A percentile compares a stretch with the other conserved stretches of the same genome.
phyloP scores from a whole-genome alignment of 768 basidiomycete species.

The Fomitopsis serialis region DNA sequence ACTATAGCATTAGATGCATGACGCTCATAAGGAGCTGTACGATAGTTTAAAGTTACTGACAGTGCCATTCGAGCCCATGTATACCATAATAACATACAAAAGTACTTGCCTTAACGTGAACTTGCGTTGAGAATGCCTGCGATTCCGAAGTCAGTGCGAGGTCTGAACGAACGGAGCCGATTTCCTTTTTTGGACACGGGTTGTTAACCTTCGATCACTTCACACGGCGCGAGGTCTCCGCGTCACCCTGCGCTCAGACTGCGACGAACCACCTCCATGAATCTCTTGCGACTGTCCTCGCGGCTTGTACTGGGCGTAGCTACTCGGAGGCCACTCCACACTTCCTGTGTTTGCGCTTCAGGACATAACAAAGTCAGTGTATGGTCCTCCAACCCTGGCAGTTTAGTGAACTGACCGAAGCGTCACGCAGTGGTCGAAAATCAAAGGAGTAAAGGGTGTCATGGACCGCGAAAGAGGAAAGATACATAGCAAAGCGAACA shows the following conservation, averaged over 20 bases:
- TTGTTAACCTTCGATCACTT: too few relatives aligned
- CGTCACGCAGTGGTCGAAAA: conserved; percentile 63
- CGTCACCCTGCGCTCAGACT: too few relatives aligned
- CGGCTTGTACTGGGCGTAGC: not conserved
- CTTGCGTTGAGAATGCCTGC: too few relatives aligned
- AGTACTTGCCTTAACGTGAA: too few relatives aligned
- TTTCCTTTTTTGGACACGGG: not conserved
- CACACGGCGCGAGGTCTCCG: too few relatives aligned
- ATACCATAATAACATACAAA: too few relatives aligned
- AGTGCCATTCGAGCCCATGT: too few relatives aligned
- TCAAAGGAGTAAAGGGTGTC: conserved; percentile 64
- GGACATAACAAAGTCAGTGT: conserved; percentile 37
- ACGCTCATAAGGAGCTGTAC: too few relatives aligned
- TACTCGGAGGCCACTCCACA: conserved; percentile 22
- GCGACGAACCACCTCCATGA: not conserved
- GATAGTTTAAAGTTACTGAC: too few relatives aligned
- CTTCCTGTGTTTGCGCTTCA: conserved; percentile 20
- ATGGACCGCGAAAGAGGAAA: conserved; percentile 56
- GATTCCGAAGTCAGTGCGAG: too few relatives aligned
- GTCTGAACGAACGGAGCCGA: not conserved
- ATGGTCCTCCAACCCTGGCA: not conserved
- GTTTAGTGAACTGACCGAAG: too few relatives aligned
- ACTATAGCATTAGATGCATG: too few relatives aligned
- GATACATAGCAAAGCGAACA: conserved; percentile 48
- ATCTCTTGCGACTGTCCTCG: not conserved